Base-by-base conservation (phyloP, 1,284 basidiomycete species). In the Ustilago curta region DNA sequence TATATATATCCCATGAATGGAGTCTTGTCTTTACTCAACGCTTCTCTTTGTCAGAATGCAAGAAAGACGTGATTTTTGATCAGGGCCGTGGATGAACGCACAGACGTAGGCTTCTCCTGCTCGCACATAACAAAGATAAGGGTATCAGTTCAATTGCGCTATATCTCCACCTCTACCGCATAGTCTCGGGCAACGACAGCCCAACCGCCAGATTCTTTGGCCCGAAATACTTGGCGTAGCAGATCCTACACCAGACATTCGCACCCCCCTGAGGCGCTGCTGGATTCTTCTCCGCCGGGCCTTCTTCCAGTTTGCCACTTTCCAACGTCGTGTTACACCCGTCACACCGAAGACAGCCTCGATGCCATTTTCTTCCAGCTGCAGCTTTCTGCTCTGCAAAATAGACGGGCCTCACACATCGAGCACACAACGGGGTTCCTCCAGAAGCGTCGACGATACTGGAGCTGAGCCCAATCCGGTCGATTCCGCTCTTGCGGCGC, bases 351-450 rank as follows among this genome's bases (percentile, higher is more conserved):
- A 84, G 55, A 59, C 83, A 84, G 3, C 58, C 77, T 18, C 82
- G 58, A 55, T 84, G 83, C 83, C 83, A 84, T 47, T 77, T 79
- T 3, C 81, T 55, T 0, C 78, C 80, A 3, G 80, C 79, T 3
- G 80, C 83, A 11, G 76, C 74, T 39, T 74, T 76, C 54, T 84
- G 82, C 50, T 84, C 83, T 19, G 83, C 83, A 70, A 84, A 84
- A 59, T 84, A 84, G 19, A 84, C 83, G 11, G 82, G 76, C 32
- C 66, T 66, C 1, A 44, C 27, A 45, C 83, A 84, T 4, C 83
- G 60, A 0, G 80, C 81, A 48, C 83, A 84, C 8, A 83, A 60
- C 1, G 83, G 83, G 6, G 83, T 83, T 2, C 76, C 81, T 8
- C 73, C 64, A 4, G 43, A 42, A 8, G 77, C 80, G 47, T 72